These are phyloP conservation scores for Venturia nashicola DNA, from an alignment of 2,329 filamentous ascomycete genomes.

Conservation along the genomic window DNA sequence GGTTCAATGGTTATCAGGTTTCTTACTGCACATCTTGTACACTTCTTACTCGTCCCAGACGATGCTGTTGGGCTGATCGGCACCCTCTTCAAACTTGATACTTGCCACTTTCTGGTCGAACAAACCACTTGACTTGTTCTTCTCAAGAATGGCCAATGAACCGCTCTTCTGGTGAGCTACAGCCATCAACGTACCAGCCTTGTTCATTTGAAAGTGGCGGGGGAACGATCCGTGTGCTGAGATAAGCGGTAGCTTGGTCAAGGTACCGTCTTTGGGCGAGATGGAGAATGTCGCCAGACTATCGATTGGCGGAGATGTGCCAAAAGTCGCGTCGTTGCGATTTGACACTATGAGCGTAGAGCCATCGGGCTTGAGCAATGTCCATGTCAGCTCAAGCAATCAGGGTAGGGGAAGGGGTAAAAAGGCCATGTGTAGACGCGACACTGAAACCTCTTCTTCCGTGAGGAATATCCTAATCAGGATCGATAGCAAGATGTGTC, in stretches of 20 bases:
- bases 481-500: not conserved
- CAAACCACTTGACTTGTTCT: slow-evolving; percentile 47
- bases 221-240: slow-evolving; percentile 53
- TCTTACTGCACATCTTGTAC: not conserved
- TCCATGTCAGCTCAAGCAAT: not conserved
- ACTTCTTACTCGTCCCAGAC: slow-evolving; percentile 1
- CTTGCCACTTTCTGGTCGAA: slow-evolving; percentile 26
- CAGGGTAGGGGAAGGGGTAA: not conserved
- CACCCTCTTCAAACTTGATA: not conserved
- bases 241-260: slow-evolving; percentile 47
- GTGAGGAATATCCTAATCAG: not conserved
- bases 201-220: slow-evolving; percentile 55
- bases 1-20: too few relatives aligned
- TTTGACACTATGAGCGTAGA: slow-evolving; percentile 51
- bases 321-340: slow-evolving; percentile 48
- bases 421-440: not conserved
- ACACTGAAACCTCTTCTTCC: not conserved
- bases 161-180: slow-evolving; percentile 52
- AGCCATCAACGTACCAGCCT: slow-evolving; percentile 49
- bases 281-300: slow-evolving; percentile 47
- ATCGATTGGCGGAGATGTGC: slow-evolving; percentile 33
- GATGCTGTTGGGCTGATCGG: not conserved
- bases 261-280: slow-evolving; percentile 33
- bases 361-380: not conserved
- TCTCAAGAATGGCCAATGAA: slow-evolving; percentile 47